These are phyloP conservation scores for Hyparrhenia diplandra DNA, from an alignment of 176 grass and related monocot species.

Conservation along the genomic window DNA sequence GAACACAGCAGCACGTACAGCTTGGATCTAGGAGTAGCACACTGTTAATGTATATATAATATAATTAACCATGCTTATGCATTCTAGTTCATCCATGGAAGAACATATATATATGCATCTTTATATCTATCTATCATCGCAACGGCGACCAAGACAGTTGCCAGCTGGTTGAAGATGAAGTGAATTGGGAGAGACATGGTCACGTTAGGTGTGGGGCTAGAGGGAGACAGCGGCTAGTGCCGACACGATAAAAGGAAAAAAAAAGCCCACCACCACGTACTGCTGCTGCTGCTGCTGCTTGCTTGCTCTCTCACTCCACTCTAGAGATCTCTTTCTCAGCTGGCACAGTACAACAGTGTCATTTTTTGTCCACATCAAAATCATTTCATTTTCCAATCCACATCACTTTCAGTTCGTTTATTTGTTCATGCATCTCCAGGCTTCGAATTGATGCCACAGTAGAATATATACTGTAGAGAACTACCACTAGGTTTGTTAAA, in stretches of 20 bases:
- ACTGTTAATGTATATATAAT: too few species aligned
- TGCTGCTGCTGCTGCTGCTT: background rate
- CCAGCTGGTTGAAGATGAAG: background rate
- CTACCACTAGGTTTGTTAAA: too few species aligned
- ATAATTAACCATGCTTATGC: too few species aligned
- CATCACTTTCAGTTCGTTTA: background rate
- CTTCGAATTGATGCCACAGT: conserved; percentile 5
- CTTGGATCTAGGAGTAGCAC: too few species aligned
- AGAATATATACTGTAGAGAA: background rate
- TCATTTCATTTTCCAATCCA: conserved; percentile 40
- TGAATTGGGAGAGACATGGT: conserved; percentile 9
- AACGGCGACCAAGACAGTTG: too few species aligned
- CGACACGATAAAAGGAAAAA: conserved; percentile 53
- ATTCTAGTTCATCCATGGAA: too few species aligned
- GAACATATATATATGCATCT: too few species aligned
- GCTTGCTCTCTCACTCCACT: background rate
- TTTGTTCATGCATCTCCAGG: background rate
- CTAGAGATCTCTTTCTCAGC: background rate
- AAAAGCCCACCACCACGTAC: background rate
- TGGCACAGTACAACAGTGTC: conserved; percentile 15
- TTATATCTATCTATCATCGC: too few species aligned
- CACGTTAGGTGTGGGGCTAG: conserved; percentile 56
- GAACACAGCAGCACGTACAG: too few species aligned
- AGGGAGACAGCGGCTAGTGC: conserved; percentile 51
- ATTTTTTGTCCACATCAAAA: conserved; percentile 46